Evolutionary conservation across 2,329 filamentous ascomycete species (phyloP).

Genomic region (Ophiostoma piceae): DNA sequence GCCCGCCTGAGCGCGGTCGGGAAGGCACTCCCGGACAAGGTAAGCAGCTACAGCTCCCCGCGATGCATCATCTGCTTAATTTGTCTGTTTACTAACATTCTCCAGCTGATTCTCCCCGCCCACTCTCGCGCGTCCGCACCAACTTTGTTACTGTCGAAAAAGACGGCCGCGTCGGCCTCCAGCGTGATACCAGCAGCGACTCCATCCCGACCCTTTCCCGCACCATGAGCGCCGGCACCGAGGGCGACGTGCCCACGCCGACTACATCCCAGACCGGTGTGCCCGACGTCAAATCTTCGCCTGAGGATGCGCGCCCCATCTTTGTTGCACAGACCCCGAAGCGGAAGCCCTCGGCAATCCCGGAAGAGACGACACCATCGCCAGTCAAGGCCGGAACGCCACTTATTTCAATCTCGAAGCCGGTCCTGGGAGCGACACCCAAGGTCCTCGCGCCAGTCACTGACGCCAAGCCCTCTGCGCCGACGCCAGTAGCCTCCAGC

Average conservation of each 20-base stretch:
- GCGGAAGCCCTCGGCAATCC: slow-evolving; percentile 3
- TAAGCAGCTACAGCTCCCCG: slow-evolving; percentile 30
- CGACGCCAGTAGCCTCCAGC: neutral
- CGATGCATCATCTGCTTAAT: slow-evolving; percentile 27
- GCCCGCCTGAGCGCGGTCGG: slow-evolving; percentile 63
- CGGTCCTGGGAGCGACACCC: slow-evolving; percentile 1
- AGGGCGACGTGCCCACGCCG: slow-evolving; percentile 38
- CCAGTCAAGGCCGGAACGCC: slow-evolving; percentile 14
- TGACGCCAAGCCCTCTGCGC: neutral
- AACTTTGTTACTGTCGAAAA: slow-evolving; percentile 70
- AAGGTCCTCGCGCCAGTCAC: neutral
- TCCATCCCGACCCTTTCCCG: slow-evolving; percentile 37
- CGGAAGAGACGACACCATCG: slow-evolving; percentile 13
- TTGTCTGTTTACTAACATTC: slow-evolving; percentile 16
- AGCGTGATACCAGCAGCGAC: slow-evolving; percentile 42
- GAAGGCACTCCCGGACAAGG: slow-evolving; percentile 48
- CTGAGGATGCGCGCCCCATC: slow-evolving; percentile 32
- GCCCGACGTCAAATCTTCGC: neutral
- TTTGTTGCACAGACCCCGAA: slow-evolving; percentile 10
- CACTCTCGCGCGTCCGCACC: slow-evolving; percentile 68
- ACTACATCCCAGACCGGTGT: neutral
- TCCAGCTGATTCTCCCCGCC: slow-evolving; percentile 49
- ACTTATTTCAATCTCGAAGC: neutral
- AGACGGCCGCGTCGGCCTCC: slow-evolving; percentile 53
- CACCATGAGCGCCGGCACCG: slow-evolving; percentile 38